phyloP scores from a whole-genome alignment of 139 green algal species.

The Auxenochlorella pyrenoidosa region DNA sequence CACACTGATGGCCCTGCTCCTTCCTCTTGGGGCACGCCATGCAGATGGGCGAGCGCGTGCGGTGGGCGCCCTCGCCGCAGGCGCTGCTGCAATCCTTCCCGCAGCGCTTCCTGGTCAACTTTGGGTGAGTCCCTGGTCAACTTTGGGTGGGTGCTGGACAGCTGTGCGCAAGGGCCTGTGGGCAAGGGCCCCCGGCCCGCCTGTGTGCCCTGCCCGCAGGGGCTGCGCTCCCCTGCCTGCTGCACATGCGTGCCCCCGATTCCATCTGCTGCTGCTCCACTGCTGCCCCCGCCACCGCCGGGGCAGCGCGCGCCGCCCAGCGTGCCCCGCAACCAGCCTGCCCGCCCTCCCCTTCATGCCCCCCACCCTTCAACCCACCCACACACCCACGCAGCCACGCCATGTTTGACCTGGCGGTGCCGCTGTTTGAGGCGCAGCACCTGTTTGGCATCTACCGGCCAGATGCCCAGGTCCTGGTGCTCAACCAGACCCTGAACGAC shows the following conservation, averaged over 20 bases:
- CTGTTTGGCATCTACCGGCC: constrained; percentile 32
- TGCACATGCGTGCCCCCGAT: background rate
- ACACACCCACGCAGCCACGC: constrained; percentile 9
- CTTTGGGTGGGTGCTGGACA: too few relatives aligned
- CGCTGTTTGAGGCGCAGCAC: constrained; percentile 38
- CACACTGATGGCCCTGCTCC: too few relatives aligned
- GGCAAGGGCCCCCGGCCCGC: too few relatives aligned
- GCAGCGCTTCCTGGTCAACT: constrained; percentile 20
- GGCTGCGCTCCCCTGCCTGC: background rate
- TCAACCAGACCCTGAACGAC: constrained; percentile 8
- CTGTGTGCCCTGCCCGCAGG: background rate
- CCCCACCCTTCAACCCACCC: background rate
- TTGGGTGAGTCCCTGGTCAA: background rate
- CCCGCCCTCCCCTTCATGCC: background rate
- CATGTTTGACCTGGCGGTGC: constrained; percentile 36
- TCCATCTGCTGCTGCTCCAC: background rate
- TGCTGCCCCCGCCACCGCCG: background rate
- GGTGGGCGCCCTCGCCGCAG: constrained; percentile 26
- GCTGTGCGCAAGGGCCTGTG: too few relatives aligned
- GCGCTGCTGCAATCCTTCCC: constrained; percentile 23
- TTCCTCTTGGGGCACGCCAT: background rate
- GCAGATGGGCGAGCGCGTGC: background rate
- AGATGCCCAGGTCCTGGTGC: constrained; percentile 14
- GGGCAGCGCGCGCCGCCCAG: too few relatives aligned
- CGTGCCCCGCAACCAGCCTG: too few relatives aligned